phyloP scores from a whole-genome alignment of 306 rosid species.

The Glycyrrhiza uralensis region DNA sequence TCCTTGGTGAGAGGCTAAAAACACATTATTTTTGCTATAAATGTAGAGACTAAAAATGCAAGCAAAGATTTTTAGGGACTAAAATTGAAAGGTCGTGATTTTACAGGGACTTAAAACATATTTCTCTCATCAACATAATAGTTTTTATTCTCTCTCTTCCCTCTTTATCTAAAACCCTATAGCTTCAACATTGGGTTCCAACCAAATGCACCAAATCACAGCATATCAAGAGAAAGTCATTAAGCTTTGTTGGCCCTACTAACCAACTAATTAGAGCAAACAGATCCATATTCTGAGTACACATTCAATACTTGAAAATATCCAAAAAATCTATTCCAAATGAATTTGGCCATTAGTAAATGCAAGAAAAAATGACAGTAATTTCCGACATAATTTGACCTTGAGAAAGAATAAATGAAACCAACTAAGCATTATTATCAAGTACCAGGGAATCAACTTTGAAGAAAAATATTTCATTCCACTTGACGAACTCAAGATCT shows the following conservation, averaged over 20 bases:
- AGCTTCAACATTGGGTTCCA: background rate
- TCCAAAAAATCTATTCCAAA: background rate
- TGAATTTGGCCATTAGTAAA: background rate
- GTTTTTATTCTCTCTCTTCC: background rate
- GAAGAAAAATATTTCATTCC: conserved; percentile 96
- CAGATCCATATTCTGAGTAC: background rate
- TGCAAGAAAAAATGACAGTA: background rate
- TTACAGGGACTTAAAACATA: too few relatives aligned
- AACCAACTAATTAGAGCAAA: background rate
- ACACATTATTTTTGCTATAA: too few relatives aligned
- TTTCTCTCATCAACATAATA: too few relatives aligned
- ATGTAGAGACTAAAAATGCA: too few relatives aligned
- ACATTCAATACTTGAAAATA: background rate
- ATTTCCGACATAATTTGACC: background rate
- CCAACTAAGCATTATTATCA: conserved; percentile 15
- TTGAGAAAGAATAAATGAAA: background rate
- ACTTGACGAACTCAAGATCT: conserved; percentile 65
- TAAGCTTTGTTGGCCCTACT: background rate
- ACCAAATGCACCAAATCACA: background rate
- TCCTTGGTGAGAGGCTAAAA: too few relatives aligned
- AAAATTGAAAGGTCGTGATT: too few relatives aligned
- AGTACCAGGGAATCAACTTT: conserved; percentile 84
- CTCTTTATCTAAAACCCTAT: background rate
- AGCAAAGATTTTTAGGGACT: too few relatives aligned
- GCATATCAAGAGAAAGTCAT: background rate